A percentile compares a stretch with the other conserved stretches of the same genome.
These are phyloP conservation scores for Rhizopogon roseolus DNA, from an alignment of 768 basidiomycete species.

Conservation along the genomic window DNA sequence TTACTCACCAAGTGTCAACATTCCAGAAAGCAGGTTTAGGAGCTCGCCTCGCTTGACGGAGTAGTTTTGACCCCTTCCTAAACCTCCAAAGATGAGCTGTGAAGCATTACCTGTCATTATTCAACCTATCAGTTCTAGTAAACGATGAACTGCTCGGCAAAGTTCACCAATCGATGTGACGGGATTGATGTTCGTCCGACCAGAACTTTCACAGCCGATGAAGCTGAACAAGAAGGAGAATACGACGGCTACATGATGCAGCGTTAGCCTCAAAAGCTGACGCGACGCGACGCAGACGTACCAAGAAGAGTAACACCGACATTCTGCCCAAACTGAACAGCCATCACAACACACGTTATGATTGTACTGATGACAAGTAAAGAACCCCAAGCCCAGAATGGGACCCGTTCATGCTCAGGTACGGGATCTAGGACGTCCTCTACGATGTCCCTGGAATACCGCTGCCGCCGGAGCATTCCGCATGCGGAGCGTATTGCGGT, in stretches of 20 bases:
- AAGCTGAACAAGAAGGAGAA: conserved; percentile 62
- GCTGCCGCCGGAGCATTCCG: not conserved
- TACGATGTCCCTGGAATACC: not conserved
- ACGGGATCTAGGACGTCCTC: conserved; percentile 46
- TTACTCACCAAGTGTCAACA: conserved; percentile 4
- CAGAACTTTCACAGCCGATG: conserved; percentile 56
- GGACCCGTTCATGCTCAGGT: conserved; percentile 51
- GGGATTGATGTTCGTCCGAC: conserved; percentile 57
- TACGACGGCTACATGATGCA: conserved; percentile 32
- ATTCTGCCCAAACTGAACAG: conserved; percentile 49
- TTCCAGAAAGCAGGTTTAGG: conserved; percentile 2
- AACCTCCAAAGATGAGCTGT: conserved; percentile 60
- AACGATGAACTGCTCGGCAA: not conserved
- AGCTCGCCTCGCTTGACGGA: conserved; percentile 3
- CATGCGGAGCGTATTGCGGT: not conserved
- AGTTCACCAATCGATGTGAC: conserved; percentile 41
- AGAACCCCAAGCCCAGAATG: conserved; percentile 44
- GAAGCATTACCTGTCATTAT: conserved; percentile 31
- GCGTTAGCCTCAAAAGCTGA: not conserved
- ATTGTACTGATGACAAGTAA: conserved; percentile 44
- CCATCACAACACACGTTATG: conserved; percentile 47
- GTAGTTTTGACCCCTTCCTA: conserved; percentile 39
- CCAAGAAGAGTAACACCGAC: conserved; percentile 22
- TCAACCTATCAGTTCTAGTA: not conserved
- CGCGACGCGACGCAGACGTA: not conserved